Evolutionary conservation across 768 basidiomycete genomes (phyloP).

Genomic region (Russula emetica): DNA sequence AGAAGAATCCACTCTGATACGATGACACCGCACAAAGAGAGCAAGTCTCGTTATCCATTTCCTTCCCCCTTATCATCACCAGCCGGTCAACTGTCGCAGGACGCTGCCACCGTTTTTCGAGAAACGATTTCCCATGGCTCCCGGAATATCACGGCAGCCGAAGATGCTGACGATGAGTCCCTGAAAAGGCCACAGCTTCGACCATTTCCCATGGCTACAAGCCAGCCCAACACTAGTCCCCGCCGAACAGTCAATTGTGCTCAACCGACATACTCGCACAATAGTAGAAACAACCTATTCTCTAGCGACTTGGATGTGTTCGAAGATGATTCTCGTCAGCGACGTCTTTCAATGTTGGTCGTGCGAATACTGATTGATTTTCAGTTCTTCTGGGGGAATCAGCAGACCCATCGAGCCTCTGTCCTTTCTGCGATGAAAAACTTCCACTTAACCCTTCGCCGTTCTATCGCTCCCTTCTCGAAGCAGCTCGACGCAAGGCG

Average conservation of each 20-base stretch:
- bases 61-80: constrained; percentile 27
- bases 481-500: constrained; percentile 50
- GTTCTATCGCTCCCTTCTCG: constrained; percentile 51
- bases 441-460: constrained; percentile 63
- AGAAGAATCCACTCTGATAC: not conserved
- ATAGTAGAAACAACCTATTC: not conserved
- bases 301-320: constrained; percentile 3
- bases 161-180: constrained; percentile 13
- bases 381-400: constrained; percentile 49
- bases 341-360: not conserved
- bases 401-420: constrained; percentile 63
- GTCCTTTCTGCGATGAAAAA: constrained; percentile 75
- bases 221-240: not conserved
- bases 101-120: constrained; percentile 2
- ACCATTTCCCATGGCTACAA: constrained; percentile 25
- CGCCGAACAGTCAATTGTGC: not conserved
- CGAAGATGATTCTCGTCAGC: constrained; percentile 27
- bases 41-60: constrained; percentile 20
- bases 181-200: constrained; percentile 13
- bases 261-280: not conserved
- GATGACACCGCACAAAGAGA: constrained; percentile 4
- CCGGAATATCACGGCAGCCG: not conserved
- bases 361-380: not conserved
- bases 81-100: not conserved
- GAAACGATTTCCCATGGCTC: not conserved